These are phyloP conservation scores for Moricandia arvensis DNA, from an alignment of 345 rosid species.

Conservation along the genomic window DNA sequence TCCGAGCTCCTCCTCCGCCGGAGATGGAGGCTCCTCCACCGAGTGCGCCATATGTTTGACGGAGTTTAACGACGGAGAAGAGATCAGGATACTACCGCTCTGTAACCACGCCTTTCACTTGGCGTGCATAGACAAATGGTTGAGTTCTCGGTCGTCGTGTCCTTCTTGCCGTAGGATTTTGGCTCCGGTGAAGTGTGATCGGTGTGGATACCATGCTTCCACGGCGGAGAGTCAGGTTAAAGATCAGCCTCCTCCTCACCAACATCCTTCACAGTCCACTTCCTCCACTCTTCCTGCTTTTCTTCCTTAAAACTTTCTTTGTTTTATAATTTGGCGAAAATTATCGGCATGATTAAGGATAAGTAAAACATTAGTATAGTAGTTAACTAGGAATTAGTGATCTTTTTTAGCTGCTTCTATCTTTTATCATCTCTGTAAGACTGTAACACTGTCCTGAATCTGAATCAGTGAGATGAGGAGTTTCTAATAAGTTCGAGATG, in stretches of 20 bases:
- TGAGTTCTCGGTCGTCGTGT: conserved; percentile 56
- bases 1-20: conserved; percentile 14
- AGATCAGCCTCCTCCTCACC: conserved; percentile 25
- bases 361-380: not conserved
- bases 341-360: conserved; percentile 13
- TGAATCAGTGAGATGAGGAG: conserved; percentile 13
- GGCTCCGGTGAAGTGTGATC: conserved; percentile 37
- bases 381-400: conserved; percentile 29
- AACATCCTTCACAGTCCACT: conserved; percentile 31
- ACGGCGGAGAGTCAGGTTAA: conserved; percentile 27
- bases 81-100: conserved; percentile 52
- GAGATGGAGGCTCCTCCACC: conserved; percentile 21
- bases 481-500: not conserved
- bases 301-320: conserved; percentile 26
- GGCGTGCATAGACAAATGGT: conserved; percentile 65
- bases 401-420: not conserved
- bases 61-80: conserved; percentile 56
- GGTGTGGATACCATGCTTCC: conserved; percentile 33
- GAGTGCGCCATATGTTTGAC: conserved; percentile 64
- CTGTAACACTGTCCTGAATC: conserved; percentile 16
- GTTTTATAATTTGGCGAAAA: not conserved
- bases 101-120: conserved; percentile 68
- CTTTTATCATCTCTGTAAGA: not conserved
- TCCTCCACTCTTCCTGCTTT: conserved; percentile 32
- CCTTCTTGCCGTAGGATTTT: conserved; percentile 67